Evolutionary conservation across 805 yeast genomes (phyloP), one percentile per base, ranked within the genome.

Genomic region (Kuraishia hungarica): DNA sequence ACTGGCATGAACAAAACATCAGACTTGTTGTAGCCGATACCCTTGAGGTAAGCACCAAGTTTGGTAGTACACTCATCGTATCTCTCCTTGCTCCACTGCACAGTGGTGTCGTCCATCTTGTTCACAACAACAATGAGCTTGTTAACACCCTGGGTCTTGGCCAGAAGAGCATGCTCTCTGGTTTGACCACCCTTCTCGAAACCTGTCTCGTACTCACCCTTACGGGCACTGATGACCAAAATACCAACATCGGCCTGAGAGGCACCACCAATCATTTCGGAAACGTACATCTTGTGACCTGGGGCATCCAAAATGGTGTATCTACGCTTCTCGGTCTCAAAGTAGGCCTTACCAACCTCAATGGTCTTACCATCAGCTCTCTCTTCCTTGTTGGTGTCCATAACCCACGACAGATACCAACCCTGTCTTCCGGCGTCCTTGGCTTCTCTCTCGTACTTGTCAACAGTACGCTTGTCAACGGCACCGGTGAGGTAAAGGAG

Each of bases 261-360:
- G 20, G 99, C 99, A 73, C 99, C 99, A 66, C 98, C 98, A 78
- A 94, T 94, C 99, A 94, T 94, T 72, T 91, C 96, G 55, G 97
- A 90, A 60, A 94, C 97, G 70, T 94, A 94, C 90, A 94, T 87
- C 77, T 94, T 94, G 79, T 94, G 99, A 53, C 99, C 99, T 61
- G 99, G 99, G 8, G 99, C 99, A 73, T 94, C 99, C 71, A 94
- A 83, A 63, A 94, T 91, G 50, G 99, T 93, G 78, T 94, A 94
- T 73, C 98, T 86, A 77, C 99, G 87, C 77, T 89, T 91, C 29
- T 92, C 98, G 57, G 99, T 94, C 78, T 94, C 99, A 65, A 94
- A 94, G 67, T 87, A 91, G 22, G 98, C 96, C 68, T 92, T 91
- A 68, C 99, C 99, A 57, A 94, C 98, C 76, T 94, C 99, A 64